Evolutionary conservation across 2,329 filamentous ascomycete genomes (phyloP).

Genomic region (Penicillium sp.): DNA sequence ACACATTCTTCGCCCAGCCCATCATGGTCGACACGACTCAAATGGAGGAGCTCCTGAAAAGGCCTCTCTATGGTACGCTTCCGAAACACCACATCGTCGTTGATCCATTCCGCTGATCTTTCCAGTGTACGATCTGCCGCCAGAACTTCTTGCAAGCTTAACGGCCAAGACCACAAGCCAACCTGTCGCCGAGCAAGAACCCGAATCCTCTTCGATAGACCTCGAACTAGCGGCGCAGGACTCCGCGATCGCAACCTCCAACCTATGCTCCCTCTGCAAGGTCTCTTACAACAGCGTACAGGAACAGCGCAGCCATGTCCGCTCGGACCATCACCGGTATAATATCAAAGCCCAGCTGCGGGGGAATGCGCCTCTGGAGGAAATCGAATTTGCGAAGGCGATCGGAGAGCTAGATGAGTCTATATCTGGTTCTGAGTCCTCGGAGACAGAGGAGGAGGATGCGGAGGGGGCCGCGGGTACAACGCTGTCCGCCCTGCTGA

Average conservation of each 20-base stretch:
- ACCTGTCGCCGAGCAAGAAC: conserved; percentile 24
- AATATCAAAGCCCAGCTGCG: conserved; percentile 90
- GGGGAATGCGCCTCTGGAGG: conserved; percentile 67
- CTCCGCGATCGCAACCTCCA: conserved; percentile 53
- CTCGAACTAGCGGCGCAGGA: conserved; percentile 39
- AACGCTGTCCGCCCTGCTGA: conserved; percentile 72
- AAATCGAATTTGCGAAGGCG: conserved; percentile 81
- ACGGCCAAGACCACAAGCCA: conserved; percentile 53
- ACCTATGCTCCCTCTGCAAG: conserved; percentile 77
- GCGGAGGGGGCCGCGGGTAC: conserved; percentile 41
- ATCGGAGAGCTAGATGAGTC: conserved; percentile 88
- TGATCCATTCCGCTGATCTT: conserved; percentile 17
- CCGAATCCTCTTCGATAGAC: conserved; percentile 23
- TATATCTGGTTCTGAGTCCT: conserved; percentile 72
- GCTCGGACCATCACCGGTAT: conserved; percentile 89
- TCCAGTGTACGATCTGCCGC: conserved; percentile 77
- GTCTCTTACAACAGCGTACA: conserved; percentile 68
- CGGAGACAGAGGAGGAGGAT: conserved; percentile 66
- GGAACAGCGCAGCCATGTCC: conserved; percentile 81
- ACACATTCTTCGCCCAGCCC: conserved; percentile 11
- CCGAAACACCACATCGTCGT: not conserved
- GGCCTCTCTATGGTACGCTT: conserved; percentile 50
- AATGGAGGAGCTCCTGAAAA: conserved; percentile 45
- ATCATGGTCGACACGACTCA: conserved; percentile 23
- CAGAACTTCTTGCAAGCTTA: conserved; percentile 68